These are phyloP conservation scores for Neocatenulostroma microsporum DNA, from an alignment of 2,329 filamentous ascomycete species.

Conservation along the genomic window DNA sequence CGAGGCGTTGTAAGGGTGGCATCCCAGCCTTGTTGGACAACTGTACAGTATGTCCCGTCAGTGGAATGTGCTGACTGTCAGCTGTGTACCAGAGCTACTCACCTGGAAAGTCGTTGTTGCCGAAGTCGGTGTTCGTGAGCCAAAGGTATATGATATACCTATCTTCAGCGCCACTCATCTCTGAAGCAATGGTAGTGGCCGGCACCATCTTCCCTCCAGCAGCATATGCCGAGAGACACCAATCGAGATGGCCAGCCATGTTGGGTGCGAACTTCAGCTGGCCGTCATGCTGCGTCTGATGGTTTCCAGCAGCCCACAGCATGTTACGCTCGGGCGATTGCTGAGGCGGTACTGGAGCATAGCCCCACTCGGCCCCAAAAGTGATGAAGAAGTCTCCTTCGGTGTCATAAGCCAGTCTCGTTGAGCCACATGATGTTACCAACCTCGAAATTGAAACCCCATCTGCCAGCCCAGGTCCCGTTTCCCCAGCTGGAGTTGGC, in stretches of 20 bases:
- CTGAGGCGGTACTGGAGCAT: conserved; percentile 22
- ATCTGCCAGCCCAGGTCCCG: conserved; percentile 18
- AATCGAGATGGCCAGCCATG: conserved; percentile 38
- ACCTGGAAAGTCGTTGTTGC: conserved; percentile 33
- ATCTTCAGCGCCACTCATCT: conserved; percentile 32
- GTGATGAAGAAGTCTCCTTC: conserved; percentile 36
- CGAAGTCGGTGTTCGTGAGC: conserved; percentile 40
- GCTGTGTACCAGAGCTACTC: too few species aligned
- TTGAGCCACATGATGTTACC: conserved; percentile 38
- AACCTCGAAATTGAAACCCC: conserved; percentile 41
- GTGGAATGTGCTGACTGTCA: too few species aligned
- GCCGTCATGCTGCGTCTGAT: conserved; percentile 1
- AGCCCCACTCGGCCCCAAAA: conserved; percentile 38
- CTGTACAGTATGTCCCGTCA: too few species aligned
- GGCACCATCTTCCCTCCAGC: conserved; percentile 38
- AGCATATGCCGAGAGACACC: conserved; percentile 37
- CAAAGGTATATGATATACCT: conserved; percentile 38
- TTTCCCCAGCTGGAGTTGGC: conserved; percentile 17
- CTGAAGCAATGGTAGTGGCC: conserved; percentile 32
- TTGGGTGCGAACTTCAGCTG: conserved; percentile 29
- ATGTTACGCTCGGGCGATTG: conserved; percentile 15
- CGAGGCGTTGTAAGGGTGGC: conserved; percentile 38
- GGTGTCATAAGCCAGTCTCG: too few species aligned
- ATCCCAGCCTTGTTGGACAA: conserved; percentile 39
- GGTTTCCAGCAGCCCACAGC: conserved; percentile 6